A percentile compares a stretch with the other conserved stretches of the same genome.
These are phyloP conservation scores for Cercophora samala DNA, from an alignment of 495 filamentous ascomycete species.

Conservation along the genomic window DNA sequence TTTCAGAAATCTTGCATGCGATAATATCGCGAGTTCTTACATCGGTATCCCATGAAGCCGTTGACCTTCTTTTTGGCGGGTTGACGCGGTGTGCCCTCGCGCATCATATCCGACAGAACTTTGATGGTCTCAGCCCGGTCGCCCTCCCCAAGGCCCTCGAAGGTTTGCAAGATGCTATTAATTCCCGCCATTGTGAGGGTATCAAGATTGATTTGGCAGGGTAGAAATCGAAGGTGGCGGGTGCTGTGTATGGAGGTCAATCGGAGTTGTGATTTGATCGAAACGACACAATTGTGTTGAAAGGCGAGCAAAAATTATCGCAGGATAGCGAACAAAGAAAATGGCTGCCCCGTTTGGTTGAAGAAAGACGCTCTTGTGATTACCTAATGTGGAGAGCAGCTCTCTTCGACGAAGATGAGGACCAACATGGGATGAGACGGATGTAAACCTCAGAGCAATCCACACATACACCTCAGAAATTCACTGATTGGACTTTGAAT, in stretches of 20 bases:
- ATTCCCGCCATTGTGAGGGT: conserved; percentile 10
- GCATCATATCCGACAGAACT: conserved; percentile 17
- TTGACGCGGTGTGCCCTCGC: conserved; percentile 5
- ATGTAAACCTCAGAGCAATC: background rate
- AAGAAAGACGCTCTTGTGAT: background rate
- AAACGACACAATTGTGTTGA: background rate
- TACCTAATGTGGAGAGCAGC: background rate
- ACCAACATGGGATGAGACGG: background rate
- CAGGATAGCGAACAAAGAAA: background rate
- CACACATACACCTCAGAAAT: background rate
- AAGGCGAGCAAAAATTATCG: background rate
- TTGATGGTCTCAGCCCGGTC: conserved; percentile 15
- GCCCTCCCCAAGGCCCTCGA: conserved; percentile 8
- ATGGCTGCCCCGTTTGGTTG: background rate
- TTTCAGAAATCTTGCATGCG: background rate
- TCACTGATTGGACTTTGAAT: background rate
- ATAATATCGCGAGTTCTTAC: background rate
- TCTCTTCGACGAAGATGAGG: background rate
- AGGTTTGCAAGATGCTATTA: conserved; percentile 14
- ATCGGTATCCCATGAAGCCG: conserved; percentile 20
- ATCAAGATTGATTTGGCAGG: background rate
- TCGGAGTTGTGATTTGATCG: background rate
- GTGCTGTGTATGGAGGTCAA: background rate
- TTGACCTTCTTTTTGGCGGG: conserved; percentile 20
- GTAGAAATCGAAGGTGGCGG: background rate